A percentile compares a stretch with the other conserved stretches of the same genome.
phyloP scores from a whole-genome alignment of 108 stramenopile genomes.

The Skeletonema costatum region DNA sequence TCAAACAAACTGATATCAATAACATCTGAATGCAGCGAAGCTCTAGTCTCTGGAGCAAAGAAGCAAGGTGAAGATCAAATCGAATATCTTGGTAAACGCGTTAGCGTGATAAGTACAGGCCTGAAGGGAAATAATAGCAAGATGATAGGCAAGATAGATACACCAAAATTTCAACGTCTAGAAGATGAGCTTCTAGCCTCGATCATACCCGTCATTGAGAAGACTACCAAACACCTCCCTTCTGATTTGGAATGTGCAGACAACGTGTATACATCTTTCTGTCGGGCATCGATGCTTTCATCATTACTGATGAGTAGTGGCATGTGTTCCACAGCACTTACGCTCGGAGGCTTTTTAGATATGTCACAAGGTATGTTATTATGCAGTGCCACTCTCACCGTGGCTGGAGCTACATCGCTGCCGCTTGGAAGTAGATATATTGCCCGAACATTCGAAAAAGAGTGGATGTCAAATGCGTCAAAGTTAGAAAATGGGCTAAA shows the following conservation, averaged over 20 bases:
- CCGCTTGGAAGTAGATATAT: constrained; percentile 35
- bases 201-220: constrained; percentile 17
- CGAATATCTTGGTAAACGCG: constrained; percentile 79
- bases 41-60: constrained; percentile 40
- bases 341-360: constrained; percentile 19
- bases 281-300: constrained; percentile 41
- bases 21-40: constrained; percentile 37
- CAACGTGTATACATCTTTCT: constrained; percentile 31
- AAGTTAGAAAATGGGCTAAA: constrained; percentile 48
- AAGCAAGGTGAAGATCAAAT: constrained; percentile 76
- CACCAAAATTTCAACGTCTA: constrained; percentile 47
- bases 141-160: constrained; percentile 70
- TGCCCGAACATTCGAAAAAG: constrained; percentile 30
- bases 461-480: constrained; percentile 41
- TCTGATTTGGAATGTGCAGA: constrained; percentile 29
- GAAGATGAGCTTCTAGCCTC: constrained; percentile 48
- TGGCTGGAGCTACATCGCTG: constrained; percentile 31
- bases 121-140: constrained; percentile 10
- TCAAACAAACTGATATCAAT: constrained; percentile 32
- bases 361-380: constrained; percentile 19
- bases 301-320: constrained; percentile 26
- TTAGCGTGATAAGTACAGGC: constrained; percentile 49
- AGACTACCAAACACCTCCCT: constrained; percentile 14
- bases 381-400: constrained; percentile 10
- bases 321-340: constrained; percentile 12